Percentiles rank a stretch among this genome's conserved stretches.
These are phyloP conservation scores for Xanthoconium stramineum DNA, from an alignment of 768 basidiomycete species.

Conservation along the genomic window DNA sequence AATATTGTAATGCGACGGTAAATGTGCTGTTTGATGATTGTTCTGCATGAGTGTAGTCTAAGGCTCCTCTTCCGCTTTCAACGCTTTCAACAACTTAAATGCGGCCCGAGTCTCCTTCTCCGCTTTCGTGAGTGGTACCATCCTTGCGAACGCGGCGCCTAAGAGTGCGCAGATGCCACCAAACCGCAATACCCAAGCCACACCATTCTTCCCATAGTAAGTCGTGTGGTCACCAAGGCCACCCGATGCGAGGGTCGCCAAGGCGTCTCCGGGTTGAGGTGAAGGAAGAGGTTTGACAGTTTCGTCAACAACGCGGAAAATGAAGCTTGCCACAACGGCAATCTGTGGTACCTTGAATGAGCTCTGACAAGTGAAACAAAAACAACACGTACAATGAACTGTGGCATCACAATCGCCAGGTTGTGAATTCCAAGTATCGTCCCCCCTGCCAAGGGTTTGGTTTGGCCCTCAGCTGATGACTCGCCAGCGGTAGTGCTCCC, in stretches of 20 bases:
- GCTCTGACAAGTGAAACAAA: not conserved
- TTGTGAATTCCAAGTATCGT: conserved; percentile 96
- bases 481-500: conserved; percentile 37
- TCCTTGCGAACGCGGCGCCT: conserved; percentile 75
- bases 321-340: conserved; percentile 79
- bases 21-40: not conserved
- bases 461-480: conserved; percentile 18
- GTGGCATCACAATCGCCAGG: conserved; percentile 91
- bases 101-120: conserved; percentile 87
- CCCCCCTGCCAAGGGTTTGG: conserved; percentile 70
- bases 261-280: conserved; percentile 35
- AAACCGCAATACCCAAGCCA: conserved; percentile 91
- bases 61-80: conserved; percentile 58
- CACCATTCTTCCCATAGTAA: conserved; percentile 82
- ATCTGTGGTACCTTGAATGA: conserved; percentile 45
- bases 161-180: conserved; percentile 83
- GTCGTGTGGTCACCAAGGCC: conserved; percentile 45
- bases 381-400: conserved; percentile 71
- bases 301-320: conserved; percentile 80
- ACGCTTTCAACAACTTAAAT: conserved; percentile 73
- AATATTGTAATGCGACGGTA: conserved; percentile 5
- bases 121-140: conserved; percentile 84
- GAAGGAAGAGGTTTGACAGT: conserved; percentile 13
- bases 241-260: not conserved
- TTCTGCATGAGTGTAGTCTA: conserved; percentile 24